Evolutionary conservation across 2,329 filamentous ascomycete genomes (phyloP).

Genomic region (Ascochyta lentis): DNA sequence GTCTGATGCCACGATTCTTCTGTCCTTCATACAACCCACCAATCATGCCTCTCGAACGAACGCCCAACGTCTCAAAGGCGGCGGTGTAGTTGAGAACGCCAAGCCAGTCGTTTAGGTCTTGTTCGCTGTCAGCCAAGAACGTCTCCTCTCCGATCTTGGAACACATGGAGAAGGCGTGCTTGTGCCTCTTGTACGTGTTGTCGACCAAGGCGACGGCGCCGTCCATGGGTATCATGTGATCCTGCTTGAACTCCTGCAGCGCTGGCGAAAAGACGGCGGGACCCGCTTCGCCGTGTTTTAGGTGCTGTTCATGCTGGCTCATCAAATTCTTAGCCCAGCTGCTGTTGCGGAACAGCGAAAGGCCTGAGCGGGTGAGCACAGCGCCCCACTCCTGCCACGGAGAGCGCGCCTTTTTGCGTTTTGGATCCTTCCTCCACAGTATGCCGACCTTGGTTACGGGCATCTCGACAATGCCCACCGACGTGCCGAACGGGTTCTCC

Average conservation of each 20-base stretch:
- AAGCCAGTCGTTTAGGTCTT: slow-evolving; percentile 95
- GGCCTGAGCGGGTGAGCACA: slow-evolving; percentile 91
- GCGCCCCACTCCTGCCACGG: slow-evolving; percentile 99
- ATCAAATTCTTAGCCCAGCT: slow-evolving; percentile 91
- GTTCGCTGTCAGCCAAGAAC: slow-evolving; percentile 86
- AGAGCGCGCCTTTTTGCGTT: slow-evolving; percentile 91
- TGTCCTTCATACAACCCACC: slow-evolving; percentile 87
- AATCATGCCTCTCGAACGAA: slow-evolving; percentile 86
- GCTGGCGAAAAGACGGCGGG: slow-evolving; percentile 91
- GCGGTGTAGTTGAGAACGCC: slow-evolving; percentile 96
- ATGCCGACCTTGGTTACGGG: slow-evolving; percentile 96
- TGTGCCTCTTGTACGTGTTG: slow-evolving; percentile 89
- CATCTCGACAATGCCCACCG: slow-evolving; percentile 90
- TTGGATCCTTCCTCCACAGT: slow-evolving; percentile 90
- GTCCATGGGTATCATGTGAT: slow-evolving; percentile 90
- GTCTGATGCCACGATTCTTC: slow-evolving; percentile 71
- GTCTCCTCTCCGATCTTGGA: slow-evolving; percentile 85
- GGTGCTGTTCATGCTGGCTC: slow-evolving; percentile 82
- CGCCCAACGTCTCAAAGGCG: slow-evolving; percentile 88
- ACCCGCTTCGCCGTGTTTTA: slow-evolving; percentile 76
- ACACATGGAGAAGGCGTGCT: slow-evolving; percentile 91
- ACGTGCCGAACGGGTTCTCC: slow-evolving; percentile 81
- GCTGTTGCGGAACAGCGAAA: slow-evolving; percentile 95
- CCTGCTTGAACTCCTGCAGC: slow-evolving; percentile 89
- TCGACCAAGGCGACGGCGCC: slow-evolving; percentile 90